These are phyloP conservation scores for Selaginella tamariscina DNA, from an alignment of 75 land plant genomes.

Conservation along the genomic window DNA sequence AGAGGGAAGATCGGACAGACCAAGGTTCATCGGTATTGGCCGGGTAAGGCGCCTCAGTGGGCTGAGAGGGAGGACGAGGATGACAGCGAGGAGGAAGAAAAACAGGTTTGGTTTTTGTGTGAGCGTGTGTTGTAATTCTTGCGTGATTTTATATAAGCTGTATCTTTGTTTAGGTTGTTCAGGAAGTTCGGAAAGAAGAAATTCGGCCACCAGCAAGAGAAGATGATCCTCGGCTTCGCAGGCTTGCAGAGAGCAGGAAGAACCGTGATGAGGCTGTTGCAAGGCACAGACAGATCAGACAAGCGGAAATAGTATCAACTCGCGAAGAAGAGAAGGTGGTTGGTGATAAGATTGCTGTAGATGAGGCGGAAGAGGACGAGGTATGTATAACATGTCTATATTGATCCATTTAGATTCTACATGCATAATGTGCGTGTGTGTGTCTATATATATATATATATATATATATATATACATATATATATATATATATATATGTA, in stretches of 20 bases:
- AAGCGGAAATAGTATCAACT: constrained; percentile 79
- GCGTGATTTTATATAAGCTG: no score
- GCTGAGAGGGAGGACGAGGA: constrained; percentile 84
- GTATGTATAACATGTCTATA: no score
- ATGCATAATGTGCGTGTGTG: no score
- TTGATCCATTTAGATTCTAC: no score
- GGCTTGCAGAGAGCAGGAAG: constrained; percentile 65
- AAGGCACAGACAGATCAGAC: constrained; percentile 72
- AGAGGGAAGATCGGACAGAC: constrained; percentile 93
- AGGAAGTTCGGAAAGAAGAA: no score
- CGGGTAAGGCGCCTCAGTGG: constrained; percentile 95
- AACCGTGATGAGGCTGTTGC: constrained; percentile 66
- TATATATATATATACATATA: no score
- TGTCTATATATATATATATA: no score
- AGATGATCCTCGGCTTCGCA: constrained; percentile 67
- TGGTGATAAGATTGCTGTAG: constrained; percentile 37
- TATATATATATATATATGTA: no score
- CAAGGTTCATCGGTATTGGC: constrained; percentile 92
- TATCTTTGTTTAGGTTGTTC: no score
- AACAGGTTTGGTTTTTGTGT: no score
- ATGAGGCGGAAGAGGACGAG: constrained; percentile 74
- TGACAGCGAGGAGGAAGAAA: constrained; percentile 26
- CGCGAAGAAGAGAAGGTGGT: constrained; percentile 58
- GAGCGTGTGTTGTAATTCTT: no score
- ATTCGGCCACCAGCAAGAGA: neutral